A percentile compares a stretch with the other conserved stretches of the same genome.
These are phyloP conservation scores for Uronychia setigera DNA, from an alignment of 73 alveolate genomes.

Conservation along the genomic window DNA sequence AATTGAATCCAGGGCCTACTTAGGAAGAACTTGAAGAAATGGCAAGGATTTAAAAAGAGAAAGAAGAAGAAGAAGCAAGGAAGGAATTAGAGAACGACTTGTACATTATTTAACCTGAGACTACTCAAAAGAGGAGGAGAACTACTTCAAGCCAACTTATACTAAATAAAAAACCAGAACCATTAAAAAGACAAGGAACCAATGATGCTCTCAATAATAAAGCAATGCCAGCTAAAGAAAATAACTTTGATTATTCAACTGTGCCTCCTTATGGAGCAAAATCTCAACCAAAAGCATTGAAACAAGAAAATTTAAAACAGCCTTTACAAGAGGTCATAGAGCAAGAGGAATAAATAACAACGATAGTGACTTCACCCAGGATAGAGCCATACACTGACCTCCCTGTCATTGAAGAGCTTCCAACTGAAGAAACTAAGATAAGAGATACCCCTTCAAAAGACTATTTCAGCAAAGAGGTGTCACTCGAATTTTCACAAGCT, in stretches of 20 bases:
- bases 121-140: background rate
- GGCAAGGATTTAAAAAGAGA: background rate
- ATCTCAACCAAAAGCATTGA: no score
- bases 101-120: background rate
- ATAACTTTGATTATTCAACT: no score
- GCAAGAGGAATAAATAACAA: no score
- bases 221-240: no score
- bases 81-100: background rate
- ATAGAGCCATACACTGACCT: background rate
- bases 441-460: constrained; percentile 1
- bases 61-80: background rate
- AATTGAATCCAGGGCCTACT: background rate
- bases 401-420: constrained; percentile 11
- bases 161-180: no score
- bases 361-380: no score
- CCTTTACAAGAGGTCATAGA: no score
- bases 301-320: no score
- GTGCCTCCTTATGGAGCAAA: no score
- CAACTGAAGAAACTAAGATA: constrained; percentile 12
- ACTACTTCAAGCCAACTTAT: background rate
- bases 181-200: no score
- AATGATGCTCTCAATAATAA: no score
- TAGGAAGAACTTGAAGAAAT: background rate
- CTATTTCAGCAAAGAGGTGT: background rate
- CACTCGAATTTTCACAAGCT: background rate